Evolutionary conservation across 2,329 filamentous ascomycete species (phyloP).

Genomic region (Coniochaeta hoffmannii): DNA sequence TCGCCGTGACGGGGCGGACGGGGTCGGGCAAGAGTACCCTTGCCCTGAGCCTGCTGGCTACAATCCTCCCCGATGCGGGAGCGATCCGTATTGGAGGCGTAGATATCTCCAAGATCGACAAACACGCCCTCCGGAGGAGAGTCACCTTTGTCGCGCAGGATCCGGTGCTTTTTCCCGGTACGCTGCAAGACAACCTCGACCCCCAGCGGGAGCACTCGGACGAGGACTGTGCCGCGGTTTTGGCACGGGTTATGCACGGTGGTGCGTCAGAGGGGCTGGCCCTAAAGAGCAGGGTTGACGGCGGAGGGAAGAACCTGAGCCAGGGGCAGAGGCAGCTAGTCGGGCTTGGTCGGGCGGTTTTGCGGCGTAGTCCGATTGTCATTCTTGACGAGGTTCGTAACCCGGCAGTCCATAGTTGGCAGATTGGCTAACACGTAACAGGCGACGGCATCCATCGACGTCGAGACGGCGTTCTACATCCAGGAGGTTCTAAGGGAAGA

Average conservation of each 20-base stretch:
- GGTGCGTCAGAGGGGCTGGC: constrained; percentile 20
- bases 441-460: constrained; percentile 57
- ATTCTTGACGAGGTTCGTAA: constrained; percentile 46
- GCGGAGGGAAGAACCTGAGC: constrained; percentile 53
- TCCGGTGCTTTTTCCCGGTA: constrained; percentile 53
- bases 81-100: constrained; percentile 46
- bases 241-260: constrained; percentile 53
- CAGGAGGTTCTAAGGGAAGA: constrained; percentile 50
- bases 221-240: constrained; percentile 38
- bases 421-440: constrained; percentile 5
- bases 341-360: constrained; percentile 50
- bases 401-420: background rate
- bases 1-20: constrained; percentile 71
- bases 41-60: constrained; percentile 50
- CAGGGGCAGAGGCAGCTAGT: constrained; percentile 58
- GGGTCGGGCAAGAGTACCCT: constrained; percentile 82
- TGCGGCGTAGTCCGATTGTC: constrained; percentile 52
- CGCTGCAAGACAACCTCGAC: constrained; percentile 59
- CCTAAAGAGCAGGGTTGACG: constrained; percentile 45
- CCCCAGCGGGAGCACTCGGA: constrained; percentile 53
- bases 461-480: constrained; percentile 48
- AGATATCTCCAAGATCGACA: constrained; percentile 45
- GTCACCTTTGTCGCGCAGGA: constrained; percentile 60
- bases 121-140: constrained; percentile 46
- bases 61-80: constrained; percentile 42